Evolutionary conservation across 805 yeast genomes (phyloP), one percentile per base, ranked within the genome.

Genomic region (Tetrapisispora nanseiensis): DNA sequence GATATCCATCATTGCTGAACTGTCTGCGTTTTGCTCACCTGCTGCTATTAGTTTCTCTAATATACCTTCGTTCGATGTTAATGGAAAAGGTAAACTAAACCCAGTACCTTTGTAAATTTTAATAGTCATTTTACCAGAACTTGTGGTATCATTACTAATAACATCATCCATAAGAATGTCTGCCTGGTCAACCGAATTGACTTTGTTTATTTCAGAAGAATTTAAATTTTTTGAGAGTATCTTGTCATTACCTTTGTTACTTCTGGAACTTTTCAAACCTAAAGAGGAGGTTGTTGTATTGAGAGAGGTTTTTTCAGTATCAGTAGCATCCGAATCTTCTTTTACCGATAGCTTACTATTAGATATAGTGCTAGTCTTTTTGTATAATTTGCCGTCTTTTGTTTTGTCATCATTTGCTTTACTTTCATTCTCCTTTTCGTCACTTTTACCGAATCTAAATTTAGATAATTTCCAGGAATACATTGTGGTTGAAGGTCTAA

Each of bases 71-170:
- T 76, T 82, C 44, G 80, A 76, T 44, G 76, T 77, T 44, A 83
- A 68, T 22, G 77, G 76, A 37, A 82, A 76, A 5, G 96, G 95
- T 39, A 87, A 70, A 37, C 69, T 69, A 49, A 86, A 72, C 39
- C 77, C 75, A 45, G 74, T 72, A 29, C 89, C 84, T 31, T 76
- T 75, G 56, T 84, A 84, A 10, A 86, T 73, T 56, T 84, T 83
- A 22, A 86, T 80, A 0, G 89, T 82, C 50, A 86, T 70, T 23
- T 84, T 67, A 2, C 95, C 95, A 39, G 67, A 59, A 1, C 55
- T 51, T 11, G 55, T 47, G 6, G 33, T 39, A 20, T 18, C 23
- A 10, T 49, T 51, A 13, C 8, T 11, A 4, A 22, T 11, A 15
- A 19, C 18, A 15, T 30, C 23, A 5, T 30, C 30, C 20, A 18